A percentile compares a stretch with the other conserved stretches of the same genome.
Evolutionary conservation across 306 rosid genomes (phyloP).

Genomic region (Urtica urens): DNA sequence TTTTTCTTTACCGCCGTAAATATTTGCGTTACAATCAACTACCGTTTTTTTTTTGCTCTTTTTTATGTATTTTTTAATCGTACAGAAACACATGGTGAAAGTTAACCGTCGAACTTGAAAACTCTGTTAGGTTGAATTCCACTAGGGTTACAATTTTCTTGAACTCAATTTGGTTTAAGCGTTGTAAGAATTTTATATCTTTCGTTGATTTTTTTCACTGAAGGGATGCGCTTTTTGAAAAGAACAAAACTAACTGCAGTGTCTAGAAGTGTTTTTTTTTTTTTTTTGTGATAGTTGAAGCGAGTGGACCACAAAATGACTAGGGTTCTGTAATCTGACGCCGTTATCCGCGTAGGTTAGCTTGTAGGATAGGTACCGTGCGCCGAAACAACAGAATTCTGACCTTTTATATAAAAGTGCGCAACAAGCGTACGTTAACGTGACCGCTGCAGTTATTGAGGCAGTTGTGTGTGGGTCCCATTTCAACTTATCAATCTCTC

Average conservation of each 20-base stretch:
- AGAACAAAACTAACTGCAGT: too few relatives aligned
- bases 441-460: conserved; percentile 23
- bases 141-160: background rate
- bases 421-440: conserved; percentile 9
- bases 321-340: too few relatives aligned
- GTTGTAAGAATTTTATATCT: too few relatives aligned
- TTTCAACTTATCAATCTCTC: too few relatives aligned
- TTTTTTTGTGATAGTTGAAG: background rate
- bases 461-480: conserved; percentile 35
- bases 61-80: too few relatives aligned
- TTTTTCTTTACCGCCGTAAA: background rate
- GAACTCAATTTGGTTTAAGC: background rate
- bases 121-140: too few relatives aligned
- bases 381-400: background rate
- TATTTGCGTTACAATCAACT: background rate
- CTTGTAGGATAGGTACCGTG: background rate
- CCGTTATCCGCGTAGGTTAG: conserved; percentile 3
- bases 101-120: too few relatives aligned
- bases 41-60: too few relatives aligned
- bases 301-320: too few relatives aligned
- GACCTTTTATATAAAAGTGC: background rate
- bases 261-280: background rate
- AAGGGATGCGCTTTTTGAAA: too few relatives aligned
- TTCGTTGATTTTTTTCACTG: too few relatives aligned
- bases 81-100: too few relatives aligned